A percentile compares a stretch with the other conserved stretches of the same genome.
These are phyloP conservation scores for Cardamine occulta DNA, from an alignment of 345 rosid genomes.

Conservation along the genomic window DNA sequence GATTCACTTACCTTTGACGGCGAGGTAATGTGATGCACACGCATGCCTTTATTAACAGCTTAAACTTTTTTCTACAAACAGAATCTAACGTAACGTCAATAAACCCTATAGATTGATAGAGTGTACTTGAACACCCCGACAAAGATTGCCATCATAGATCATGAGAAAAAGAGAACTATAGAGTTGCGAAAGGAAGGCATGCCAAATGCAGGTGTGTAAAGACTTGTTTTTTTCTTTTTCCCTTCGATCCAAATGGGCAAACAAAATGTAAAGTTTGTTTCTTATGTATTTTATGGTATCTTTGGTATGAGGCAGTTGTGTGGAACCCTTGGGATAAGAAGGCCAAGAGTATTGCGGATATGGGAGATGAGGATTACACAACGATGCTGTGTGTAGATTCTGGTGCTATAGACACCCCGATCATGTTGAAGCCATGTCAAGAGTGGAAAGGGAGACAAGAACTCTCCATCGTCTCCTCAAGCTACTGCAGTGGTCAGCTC, in stretches of 20 bases:
- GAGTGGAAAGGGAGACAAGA: constrained; percentile 34
- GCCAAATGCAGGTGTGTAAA: constrained; percentile 52
- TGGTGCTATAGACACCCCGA: constrained; percentile 37
- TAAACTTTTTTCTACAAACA: neutral
- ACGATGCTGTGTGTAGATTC: constrained; percentile 52
- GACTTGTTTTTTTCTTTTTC: too few relatives aligned
- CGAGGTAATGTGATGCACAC: constrained; percentile 53
- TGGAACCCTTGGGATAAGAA: constrained; percentile 64
- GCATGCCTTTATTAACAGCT: neutral
- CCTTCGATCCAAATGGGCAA: neutral
- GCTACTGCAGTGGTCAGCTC: constrained; percentile 43
- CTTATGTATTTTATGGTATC: neutral
- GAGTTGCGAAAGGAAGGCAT: constrained; percentile 75
- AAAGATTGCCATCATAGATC: constrained; percentile 85
- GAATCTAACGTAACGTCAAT: constrained; percentile 10
- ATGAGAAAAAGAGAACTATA: constrained; percentile 82
- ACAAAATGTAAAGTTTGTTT: constrained; percentile 1
- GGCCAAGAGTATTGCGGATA: constrained; percentile 44
- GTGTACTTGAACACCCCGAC: constrained; percentile 77
- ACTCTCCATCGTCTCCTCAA: constrained; percentile 19
- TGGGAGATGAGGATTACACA: constrained; percentile 55
- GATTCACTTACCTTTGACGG: constrained; percentile 88
- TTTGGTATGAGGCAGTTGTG: constrained; percentile 41
- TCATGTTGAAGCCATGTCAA: constrained; percentile 31
- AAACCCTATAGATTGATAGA: constrained; percentile 59